Evolutionary conservation across 768 basidiomycete genomes (phyloP).

Genomic region (Lentinus brumalis): DNA sequence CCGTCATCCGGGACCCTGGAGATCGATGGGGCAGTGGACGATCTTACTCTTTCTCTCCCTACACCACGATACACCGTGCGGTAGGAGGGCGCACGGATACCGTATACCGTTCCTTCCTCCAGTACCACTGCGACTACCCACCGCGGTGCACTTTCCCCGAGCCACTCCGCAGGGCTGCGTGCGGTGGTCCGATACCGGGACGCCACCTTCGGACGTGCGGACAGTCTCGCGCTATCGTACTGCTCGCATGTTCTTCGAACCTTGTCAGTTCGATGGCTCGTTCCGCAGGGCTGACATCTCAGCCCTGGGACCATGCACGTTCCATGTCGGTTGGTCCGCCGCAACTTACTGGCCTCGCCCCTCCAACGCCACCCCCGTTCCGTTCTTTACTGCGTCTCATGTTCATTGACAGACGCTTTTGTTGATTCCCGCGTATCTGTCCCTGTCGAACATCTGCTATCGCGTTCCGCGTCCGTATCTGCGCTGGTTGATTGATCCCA

Average conservation of each 20-base stretch:
- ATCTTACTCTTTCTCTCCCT: not conserved
- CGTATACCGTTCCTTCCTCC: conserved; percentile 16
- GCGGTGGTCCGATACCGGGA: no score
- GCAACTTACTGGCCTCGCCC: not conserved
- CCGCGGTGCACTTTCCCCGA: no score
- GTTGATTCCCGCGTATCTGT: not conserved
- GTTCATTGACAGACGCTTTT: not conserved
- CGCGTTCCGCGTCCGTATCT: not conserved
- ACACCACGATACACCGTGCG: conserved; percentile 9
- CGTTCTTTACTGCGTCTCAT: not conserved
- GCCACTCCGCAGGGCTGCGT: no score
- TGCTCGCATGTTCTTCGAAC: not conserved
- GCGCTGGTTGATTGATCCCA: no score
- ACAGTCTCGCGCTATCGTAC: not conserved
- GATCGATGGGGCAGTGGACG: conserved; percentile 3
- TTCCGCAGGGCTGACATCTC: not conserved
- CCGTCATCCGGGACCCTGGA: not conserved
- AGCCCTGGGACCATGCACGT: not conserved
- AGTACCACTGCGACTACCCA: not conserved
- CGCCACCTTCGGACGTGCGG: not conserved
- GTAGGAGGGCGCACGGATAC: conserved; percentile 10
- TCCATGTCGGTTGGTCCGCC: not conserved
- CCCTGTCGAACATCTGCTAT: not conserved
- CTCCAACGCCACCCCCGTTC: not conserved
- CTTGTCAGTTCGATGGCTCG: no score